Percentiles rank a stretch among this genome's conserved stretches.
phyloP scores from a whole-genome alignment of 1,139 yeast species.

The Debaryomyces sp. region DNA sequence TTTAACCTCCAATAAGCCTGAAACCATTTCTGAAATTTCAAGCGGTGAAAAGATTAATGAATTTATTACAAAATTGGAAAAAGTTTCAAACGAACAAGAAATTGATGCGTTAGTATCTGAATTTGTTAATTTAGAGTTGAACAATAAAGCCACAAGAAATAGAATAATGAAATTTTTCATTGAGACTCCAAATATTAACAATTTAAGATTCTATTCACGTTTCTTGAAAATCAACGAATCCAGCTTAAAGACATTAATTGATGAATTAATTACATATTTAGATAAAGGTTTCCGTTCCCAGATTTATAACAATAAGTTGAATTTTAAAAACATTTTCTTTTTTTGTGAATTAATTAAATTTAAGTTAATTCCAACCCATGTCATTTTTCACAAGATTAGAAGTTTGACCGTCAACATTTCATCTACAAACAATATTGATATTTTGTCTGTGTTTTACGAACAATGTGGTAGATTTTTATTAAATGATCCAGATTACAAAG shows the following conservation, averaged over 20 bases:
- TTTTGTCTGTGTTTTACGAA: slow-evolving; percentile 69
- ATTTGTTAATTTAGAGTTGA: slow-evolving; percentile 55
- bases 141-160: slow-evolving; percentile 75
- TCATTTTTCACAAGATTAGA: slow-evolving; percentile 72
- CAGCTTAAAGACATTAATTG: slow-evolving; percentile 53
- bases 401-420: slow-evolving; percentile 54
- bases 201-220: slow-evolving; percentile 57
- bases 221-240: slow-evolving; percentile 64
- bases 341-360: slow-evolving; percentile 80
- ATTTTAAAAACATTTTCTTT: slow-evolving; percentile 60
- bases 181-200: slow-evolving; percentile 47
- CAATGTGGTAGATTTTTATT: slow-evolving; percentile 71
- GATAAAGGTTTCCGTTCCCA: slow-evolving; percentile 66
- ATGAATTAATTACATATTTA: slow-evolving; percentile 56
- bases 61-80: slow-evolving; percentile 50
- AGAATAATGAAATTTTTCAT: slow-evolving; percentile 60
- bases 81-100: slow-evolving; percentile 46
- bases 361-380: slow-evolving; percentile 68
- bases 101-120: slow-evolving; percentile 59
- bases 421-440: slow-evolving; percentile 63
- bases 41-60: slow-evolving; percentile 50
- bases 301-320: slow-evolving; percentile 52
- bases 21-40: slow-evolving; percentile 13
- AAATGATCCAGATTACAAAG: slow-evolving; percentile 60
- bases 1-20: slow-evolving; percentile 29